Percentiles rank a stretch among this genome's conserved stretches.
These are phyloP conservation scores for Pterulicium gracile DNA, from an alignment of 1,284 basidiomycete species.

Conservation along the genomic window DNA sequence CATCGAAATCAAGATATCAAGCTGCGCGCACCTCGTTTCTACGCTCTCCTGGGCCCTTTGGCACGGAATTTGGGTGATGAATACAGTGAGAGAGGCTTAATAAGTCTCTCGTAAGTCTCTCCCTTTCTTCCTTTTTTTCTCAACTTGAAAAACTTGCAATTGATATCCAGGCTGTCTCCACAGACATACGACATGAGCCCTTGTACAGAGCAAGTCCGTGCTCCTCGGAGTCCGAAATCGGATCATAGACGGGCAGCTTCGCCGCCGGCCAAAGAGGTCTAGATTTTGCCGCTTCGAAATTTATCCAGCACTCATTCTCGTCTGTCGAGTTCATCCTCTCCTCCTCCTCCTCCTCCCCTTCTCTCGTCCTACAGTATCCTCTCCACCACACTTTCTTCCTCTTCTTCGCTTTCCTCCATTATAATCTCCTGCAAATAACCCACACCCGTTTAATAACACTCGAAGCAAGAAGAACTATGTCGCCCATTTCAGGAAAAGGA, in stretches of 20 bases:
- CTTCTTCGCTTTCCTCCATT: too few species aligned
- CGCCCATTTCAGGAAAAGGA: conserved; percentile 51
- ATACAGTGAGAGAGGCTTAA: too few species aligned
- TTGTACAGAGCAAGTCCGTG: neutral
- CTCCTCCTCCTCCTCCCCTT: neutral
- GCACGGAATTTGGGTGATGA: too few species aligned
- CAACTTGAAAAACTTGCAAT: neutral
- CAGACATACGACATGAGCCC: neutral
- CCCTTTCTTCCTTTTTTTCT: too few species aligned
- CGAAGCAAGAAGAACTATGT: too few species aligned
- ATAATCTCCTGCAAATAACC: neutral
- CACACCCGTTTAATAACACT: neutral
- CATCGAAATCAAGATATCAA: too few species aligned
- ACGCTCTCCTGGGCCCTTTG: too few species aligned
- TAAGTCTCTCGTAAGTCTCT: too few species aligned
- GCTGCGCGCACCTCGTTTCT: too few species aligned
- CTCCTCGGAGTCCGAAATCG: too few species aligned
- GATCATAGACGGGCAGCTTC: too few species aligned
- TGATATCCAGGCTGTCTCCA: neutral
- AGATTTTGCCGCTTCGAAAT: neutral
- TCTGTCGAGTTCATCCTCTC: neutral
- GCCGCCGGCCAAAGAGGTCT: neutral
- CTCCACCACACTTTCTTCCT: neutral
- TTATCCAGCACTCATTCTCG: neutral
- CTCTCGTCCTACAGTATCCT: neutral